phyloP scores from a whole-genome alignment of 768 basidiomycete species.

The Mycena indigotica region DNA sequence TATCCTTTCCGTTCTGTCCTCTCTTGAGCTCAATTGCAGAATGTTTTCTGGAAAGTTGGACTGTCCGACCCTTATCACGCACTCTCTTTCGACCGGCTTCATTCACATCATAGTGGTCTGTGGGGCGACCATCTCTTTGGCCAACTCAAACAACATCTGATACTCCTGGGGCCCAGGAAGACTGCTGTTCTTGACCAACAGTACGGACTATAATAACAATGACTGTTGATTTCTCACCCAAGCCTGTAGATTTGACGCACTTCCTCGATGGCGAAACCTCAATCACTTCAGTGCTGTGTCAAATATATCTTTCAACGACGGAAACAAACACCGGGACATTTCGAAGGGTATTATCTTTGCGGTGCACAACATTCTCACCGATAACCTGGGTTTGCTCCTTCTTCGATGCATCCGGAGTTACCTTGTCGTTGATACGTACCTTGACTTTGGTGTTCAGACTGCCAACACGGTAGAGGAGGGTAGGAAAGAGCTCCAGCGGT shows the following conservation, averaged over 20 bases:
- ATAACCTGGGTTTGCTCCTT: constrained; percentile 26
- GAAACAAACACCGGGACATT: constrained; percentile 36
- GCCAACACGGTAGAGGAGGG: constrained; percentile 27
- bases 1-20: constrained; percentile 1
- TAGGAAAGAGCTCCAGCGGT: constrained; percentile 18
- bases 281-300: constrained; percentile 33
- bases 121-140: constrained; percentile 35
- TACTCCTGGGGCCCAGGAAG: constrained; percentile 13
- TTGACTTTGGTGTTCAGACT: constrained; percentile 35
- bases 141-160: constrained; percentile 28
- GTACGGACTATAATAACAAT: constrained; percentile 29
- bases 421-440: constrained; percentile 31
- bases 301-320: constrained; percentile 35
- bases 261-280: constrained; percentile 38
- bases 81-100: constrained; percentile 42
- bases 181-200: constrained; percentile 23
- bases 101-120: constrained; percentile 36
- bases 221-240: neutral
- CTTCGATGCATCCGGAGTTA: constrained; percentile 34
- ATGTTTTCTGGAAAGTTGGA: constrained; percentile 41
- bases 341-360: constrained; percentile 34
- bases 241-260: constrained; percentile 26
- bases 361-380: constrained; percentile 25
- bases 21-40: constrained; percentile 28
- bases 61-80: constrained; percentile 37